phyloP scores from a whole-genome alignment of 768 basidiomycete species.

The Amylocystis lapponica region DNA sequence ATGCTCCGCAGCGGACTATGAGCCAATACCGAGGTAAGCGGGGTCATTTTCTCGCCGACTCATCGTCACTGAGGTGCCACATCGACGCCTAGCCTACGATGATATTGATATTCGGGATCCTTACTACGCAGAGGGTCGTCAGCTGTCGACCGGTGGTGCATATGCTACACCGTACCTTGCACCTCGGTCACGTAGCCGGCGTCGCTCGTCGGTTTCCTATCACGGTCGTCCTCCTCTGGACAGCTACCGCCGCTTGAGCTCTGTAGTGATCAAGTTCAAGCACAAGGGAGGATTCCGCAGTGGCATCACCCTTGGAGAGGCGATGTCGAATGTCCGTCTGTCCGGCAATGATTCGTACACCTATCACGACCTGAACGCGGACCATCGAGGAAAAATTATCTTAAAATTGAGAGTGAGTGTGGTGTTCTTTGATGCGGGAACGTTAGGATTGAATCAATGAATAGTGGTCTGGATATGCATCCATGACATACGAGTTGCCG shows the following conservation, averaged over 20 bases:
- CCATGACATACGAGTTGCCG: slow-evolving; percentile 72
- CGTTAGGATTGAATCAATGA: slow-evolving; percentile 4
- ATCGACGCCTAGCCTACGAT: slow-evolving; percentile 54
- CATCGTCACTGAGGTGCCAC: background rate
- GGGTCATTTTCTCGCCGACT: slow-evolving; percentile 8
- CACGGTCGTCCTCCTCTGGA: slow-evolving; percentile 22
- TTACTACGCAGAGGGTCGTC: slow-evolving; percentile 37
- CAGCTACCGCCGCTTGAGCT: slow-evolving; percentile 42
- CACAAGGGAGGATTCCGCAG: slow-evolving; percentile 61
- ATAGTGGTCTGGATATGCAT: slow-evolving; percentile 66
- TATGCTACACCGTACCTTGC: slow-evolving; percentile 16
- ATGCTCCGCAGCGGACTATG: slow-evolving; percentile 23
- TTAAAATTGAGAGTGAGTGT: slow-evolving; percentile 54
- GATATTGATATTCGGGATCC: slow-evolving; percentile 42
- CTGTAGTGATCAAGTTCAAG: slow-evolving; percentile 63
- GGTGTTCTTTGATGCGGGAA: slow-evolving; percentile 1
- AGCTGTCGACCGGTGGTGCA: slow-evolving; percentile 2
- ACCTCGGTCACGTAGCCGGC: slow-evolving; percentile 11
- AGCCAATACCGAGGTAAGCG: slow-evolving; percentile 19
- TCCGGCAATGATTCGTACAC: slow-evolving; percentile 60
- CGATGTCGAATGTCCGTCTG: slow-evolving; percentile 56
- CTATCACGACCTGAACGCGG: slow-evolving; percentile 60
- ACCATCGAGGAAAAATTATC: slow-evolving; percentile 50
- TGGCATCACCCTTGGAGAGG: slow-evolving; percentile 64
- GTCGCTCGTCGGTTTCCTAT: slow-evolving; percentile 43